phyloP scores from a whole-genome alignment of 225 moss, liverwort and hornwort genomes.

The Sphagnum tenellum region DNA sequence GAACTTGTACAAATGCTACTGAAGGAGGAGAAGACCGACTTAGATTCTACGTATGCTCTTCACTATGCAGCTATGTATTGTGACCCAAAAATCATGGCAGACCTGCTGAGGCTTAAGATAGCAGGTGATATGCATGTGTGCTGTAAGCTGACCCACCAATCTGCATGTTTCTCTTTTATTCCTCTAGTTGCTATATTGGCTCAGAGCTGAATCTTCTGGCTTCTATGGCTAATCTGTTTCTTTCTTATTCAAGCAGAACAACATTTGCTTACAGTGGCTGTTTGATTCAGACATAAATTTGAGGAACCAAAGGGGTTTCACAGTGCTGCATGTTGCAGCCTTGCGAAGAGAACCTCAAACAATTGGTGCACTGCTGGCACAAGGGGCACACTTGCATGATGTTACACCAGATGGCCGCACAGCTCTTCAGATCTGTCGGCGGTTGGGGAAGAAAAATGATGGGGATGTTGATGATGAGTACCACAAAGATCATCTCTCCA shows the following conservation, averaged over 20 bases:
- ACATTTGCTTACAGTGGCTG: no score
- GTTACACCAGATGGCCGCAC: constrained; percentile 50
- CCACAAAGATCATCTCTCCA: constrained; percentile 53
- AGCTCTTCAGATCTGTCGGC: constrained; percentile 59
- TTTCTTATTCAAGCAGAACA: no score
- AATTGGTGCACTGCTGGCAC: constrained; percentile 56
- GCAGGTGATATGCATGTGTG: constrained; percentile 19
- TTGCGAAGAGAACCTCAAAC: constrained; percentile 74
- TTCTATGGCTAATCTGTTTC: no score
- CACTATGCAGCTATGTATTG: constrained; percentile 88
- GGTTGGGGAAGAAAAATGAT: constrained; percentile 37
- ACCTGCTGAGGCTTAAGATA: constrained; percentile 62
- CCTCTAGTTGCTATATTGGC: no score
- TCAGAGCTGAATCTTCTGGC: no score
- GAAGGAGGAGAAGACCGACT: constrained; percentile 49
- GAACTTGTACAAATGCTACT: constrained; percentile 73
- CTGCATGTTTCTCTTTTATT: no score
- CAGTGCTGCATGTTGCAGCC: constrained; percentile 77
- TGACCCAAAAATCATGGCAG: constrained; percentile 69
- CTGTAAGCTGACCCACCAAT: no score
- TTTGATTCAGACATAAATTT: constrained; percentile 27
- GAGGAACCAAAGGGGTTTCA: constrained; percentile 50
- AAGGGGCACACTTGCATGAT: constrained; percentile 43
- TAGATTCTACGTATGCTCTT: constrained; percentile 67
- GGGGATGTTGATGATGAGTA: constrained; percentile 21